Evolutionary conservation across 2,329 filamentous ascomycete genomes (phyloP).

Genomic region (Aureobasidium sp.): DNA sequence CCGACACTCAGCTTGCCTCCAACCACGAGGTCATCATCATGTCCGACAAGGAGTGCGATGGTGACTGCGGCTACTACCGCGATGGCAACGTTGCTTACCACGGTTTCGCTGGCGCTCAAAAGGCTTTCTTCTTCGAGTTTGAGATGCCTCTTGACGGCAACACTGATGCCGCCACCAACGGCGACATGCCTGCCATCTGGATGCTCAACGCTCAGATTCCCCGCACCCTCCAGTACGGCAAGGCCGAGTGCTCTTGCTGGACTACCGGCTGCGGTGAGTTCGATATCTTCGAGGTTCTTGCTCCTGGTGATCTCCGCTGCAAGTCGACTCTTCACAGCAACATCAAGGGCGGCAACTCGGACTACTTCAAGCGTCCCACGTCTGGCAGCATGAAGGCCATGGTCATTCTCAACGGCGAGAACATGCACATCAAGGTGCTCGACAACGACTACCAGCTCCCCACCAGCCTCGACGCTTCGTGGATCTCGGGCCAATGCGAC

Average conservation of each 20-base stretch:
- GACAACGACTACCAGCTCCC: conserved; percentile 34
- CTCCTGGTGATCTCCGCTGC: conserved; percentile 55
- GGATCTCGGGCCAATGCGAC: conserved; percentile 30
- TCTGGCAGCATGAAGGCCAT: conserved; percentile 56
- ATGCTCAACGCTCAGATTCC: conserved; percentile 67
- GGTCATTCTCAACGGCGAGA: conserved; percentile 51
- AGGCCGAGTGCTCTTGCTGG: conserved; percentile 64
- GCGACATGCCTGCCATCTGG: conserved; percentile 65
- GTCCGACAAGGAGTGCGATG: conserved; percentile 43
- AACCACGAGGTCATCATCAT: conserved; percentile 47
- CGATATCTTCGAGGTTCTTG: conserved; percentile 67
- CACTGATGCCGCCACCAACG: conserved; percentile 34
- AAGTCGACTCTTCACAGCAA: conserved; percentile 65
- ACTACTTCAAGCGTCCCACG: conserved; percentile 64
- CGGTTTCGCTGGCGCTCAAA: conserved; percentile 63
- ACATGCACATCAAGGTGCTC: conserved; percentile 50
- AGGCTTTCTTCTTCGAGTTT: conserved; percentile 69
- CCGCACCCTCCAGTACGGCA: conserved; percentile 61
- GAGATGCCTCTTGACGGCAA: conserved; percentile 59
- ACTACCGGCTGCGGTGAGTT: conserved; percentile 63
- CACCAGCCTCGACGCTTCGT: conserved; percentile 27
- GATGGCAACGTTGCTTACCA: conserved; percentile 43
- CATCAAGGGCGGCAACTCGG: conserved; percentile 56
- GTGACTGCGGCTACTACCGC: conserved; percentile 34
- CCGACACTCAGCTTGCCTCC: conserved; percentile 44